Base-by-base conservation (phyloP, 768 basidiomycete species). In the Floccularia luteovirens region DNA sequence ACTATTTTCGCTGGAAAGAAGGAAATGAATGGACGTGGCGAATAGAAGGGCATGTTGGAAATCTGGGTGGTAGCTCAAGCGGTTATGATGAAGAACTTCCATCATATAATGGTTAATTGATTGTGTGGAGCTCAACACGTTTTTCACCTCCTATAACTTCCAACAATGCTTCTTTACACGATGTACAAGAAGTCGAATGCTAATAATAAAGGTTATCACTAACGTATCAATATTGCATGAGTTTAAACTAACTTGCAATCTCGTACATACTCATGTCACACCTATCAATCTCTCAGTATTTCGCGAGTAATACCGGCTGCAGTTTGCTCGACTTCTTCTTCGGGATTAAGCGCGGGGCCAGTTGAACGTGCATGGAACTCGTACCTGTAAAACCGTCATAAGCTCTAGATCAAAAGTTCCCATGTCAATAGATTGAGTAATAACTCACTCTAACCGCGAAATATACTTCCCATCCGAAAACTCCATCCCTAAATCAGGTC, bases 1-100 rank as follows among this genome's bases (percentile, higher is more conserved):
- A 69, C n/a, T 31, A 54, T 20, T 81, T 83, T 48, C 59, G 51
- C 41, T 83, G 82, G 82, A 60, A 62, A 49, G 77, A 74, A 41
- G 82, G 71, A 1, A 83, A 80, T 46, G 72, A 80, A 45, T 76
- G 72, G 71, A 63, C 66, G 0, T 84, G 82, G 82, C 65, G 69
- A 46, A 64, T 80, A 12, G 79, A 84, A 37, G 69, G 72, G 0
- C 74, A 80, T 50, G 67, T 82, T n/a, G 78, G 79, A 8, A 58
- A 56, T 24, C 52, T 77, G 48, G 43, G 53, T 5, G 64, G 61
- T 5, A 52, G 58, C 5, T 48, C 58, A 3, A 51, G 55, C 2
- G 56, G 50, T 12, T 39, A 38, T 1, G 67, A 65, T 21, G 75
- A 77, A 11, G 71, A 72, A 24, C 57, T 79, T 8, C 75, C 74